Percentiles rank a stretch among this genome's conserved stretches.
Conservation (phyloP, 2,329 filamentous ascomycete genomes). For the Phaeosphaeriaceae sp. region DNA sequence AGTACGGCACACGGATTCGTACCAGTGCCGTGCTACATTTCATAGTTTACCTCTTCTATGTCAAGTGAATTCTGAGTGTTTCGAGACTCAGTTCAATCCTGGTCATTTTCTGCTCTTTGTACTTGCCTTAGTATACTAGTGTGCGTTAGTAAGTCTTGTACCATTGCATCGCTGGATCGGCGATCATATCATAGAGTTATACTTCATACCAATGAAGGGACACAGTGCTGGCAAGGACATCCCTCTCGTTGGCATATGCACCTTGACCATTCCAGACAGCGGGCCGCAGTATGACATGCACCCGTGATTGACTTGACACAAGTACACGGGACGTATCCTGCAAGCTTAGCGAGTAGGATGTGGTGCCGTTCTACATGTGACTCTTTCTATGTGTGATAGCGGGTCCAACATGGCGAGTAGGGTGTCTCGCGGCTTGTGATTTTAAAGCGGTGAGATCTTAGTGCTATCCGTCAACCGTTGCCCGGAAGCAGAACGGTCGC, state of each 20-base stretch:
- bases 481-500: background rate
- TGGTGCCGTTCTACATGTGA: background rate
- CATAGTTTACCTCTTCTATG: background rate
- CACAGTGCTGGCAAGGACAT: background rate
- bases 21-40: background rate
- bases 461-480: constrained; percentile 1
- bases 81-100: background rate
- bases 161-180: background rate
- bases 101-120: background rate
- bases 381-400: background rate
- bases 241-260: background rate
- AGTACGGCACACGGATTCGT: background rate
- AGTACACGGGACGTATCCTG: background rate
- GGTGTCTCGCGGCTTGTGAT: background rate
- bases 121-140: background rate
- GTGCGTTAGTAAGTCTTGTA: background rate
- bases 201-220: background rate
- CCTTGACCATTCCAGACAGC: background rate
- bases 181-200: background rate
- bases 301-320: background rate
- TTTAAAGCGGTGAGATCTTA: constrained; percentile 8
- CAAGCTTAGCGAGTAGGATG: background rate
- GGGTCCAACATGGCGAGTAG: background rate
- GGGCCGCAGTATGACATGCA: background rate
- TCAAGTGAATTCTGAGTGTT: background rate